Conservation (phyloP, 164 flowering plant genomes). For the Buxus sempervirens region DNA sequence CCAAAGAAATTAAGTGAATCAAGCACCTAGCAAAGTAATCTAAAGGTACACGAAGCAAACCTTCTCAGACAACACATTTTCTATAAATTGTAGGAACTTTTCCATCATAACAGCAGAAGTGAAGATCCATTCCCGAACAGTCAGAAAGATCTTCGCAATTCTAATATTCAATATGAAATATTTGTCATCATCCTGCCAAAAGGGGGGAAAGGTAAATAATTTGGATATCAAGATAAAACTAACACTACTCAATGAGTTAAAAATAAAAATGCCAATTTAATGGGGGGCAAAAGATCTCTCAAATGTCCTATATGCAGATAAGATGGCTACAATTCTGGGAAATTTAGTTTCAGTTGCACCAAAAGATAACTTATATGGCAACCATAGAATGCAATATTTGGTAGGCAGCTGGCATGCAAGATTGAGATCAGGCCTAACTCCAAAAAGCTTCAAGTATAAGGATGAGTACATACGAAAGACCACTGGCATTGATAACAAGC, state of each 20-base stretch:
- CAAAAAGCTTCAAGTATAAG: not conserved
- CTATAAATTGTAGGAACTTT: slow-evolving; percentile 55
- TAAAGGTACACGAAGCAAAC: slow-evolving; percentile 33
- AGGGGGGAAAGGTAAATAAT: slow-evolving; percentile 7
- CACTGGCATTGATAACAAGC: not conserved
- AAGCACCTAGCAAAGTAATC: not conserved
- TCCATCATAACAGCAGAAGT: slow-evolving; percentile 40
- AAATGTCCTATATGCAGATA: not conserved
- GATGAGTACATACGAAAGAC: not conserved
- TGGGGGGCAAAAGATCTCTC: no score
- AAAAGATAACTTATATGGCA: not conserved
- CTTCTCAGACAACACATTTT: slow-evolving; percentile 48
- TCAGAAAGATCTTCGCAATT: slow-evolving; percentile 61
- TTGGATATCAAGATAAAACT: slow-evolving; percentile 5
- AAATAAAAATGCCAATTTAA: not conserved
- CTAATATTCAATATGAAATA: slow-evolving; percentile 51
- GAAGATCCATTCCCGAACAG: slow-evolving; percentile 36
- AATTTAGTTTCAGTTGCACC: no score
- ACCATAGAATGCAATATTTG: not conserved
- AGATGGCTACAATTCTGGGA: not conserved
- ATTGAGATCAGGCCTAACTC: not conserved
- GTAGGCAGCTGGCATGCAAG: not conserved
- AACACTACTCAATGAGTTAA: not conserved
- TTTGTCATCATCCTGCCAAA: slow-evolving; percentile 59
- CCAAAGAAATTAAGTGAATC: not conserved